phyloP scores from a whole-genome alignment of 345 rosid species.

The Camelina hispida region DNA sequence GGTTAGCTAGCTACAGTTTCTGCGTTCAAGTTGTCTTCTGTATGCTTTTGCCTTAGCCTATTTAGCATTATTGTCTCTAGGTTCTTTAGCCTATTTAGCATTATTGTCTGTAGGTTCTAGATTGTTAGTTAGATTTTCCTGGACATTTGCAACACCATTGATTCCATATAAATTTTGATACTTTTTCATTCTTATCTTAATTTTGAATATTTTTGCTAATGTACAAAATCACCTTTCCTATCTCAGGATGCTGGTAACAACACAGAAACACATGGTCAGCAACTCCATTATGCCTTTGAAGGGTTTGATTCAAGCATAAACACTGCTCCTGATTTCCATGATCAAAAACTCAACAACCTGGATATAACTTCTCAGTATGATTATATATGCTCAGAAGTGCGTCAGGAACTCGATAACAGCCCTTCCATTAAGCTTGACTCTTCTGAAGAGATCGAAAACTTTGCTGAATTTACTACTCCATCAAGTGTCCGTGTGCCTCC shows the following conservation, averaged over 20 bases:
- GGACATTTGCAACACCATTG: constrained; percentile 10
- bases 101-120: constrained; percentile 17
- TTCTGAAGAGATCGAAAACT: constrained; percentile 44
- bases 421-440: constrained; percentile 44
- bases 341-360: constrained; percentile 41
- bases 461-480: constrained; percentile 46
- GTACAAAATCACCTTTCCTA: constrained; percentile 17
- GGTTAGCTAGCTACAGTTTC: constrained; percentile 48
- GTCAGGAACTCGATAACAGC: constrained; percentile 53
- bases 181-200: neutral
- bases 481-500: constrained; percentile 63
- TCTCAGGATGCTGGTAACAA: constrained; percentile 55
- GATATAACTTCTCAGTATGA: constrained; percentile 58
- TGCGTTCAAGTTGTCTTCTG: neutral
- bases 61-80: neutral
- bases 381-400: constrained; percentile 50
- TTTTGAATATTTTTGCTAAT: constrained; percentile 9
- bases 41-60: neutral
- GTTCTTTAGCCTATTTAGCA: constrained; percentile 3
- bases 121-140: neutral
- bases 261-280: constrained; percentile 45
- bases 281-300: constrained; percentile 43
- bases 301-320: constrained; percentile 54
- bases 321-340: constrained; percentile 44
- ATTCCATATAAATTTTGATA: constrained; percentile 7